Percentiles rank a stretch among this genome's conserved stretches.
phyloP scores from a whole-genome alignment of 805 yeast species.

The Kuraishia borneana region DNA sequence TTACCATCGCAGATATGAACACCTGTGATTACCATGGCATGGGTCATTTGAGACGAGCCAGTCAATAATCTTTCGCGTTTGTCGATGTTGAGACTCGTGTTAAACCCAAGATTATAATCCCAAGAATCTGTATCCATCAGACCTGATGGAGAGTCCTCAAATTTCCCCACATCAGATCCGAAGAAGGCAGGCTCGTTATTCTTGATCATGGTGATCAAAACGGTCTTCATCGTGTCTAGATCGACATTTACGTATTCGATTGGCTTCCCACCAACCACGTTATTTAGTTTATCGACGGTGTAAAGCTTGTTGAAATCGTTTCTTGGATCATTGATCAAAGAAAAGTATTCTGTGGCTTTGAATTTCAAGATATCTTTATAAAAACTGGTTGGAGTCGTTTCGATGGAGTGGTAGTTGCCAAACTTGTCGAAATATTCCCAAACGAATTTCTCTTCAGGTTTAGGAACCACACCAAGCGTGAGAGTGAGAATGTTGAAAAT shows the following conservation, averaged over 20 bases:
- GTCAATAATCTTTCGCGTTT: slow-evolving; percentile 22
- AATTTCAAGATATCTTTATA: slow-evolving; percentile 43
- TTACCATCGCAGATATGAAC: slow-evolving; percentile 53
- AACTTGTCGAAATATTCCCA: slow-evolving; percentile 77
- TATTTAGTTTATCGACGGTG: slow-evolving; percentile 69
- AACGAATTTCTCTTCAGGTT: slow-evolving; percentile 47
- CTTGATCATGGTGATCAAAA: slow-evolving; percentile 61
- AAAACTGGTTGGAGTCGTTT: slow-evolving; percentile 58
- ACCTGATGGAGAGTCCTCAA: slow-evolving; percentile 49
- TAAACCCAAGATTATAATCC: slow-evolving; percentile 54
- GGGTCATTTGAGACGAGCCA: slow-evolving; percentile 65
- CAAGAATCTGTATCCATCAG: slow-evolving; percentile 62
- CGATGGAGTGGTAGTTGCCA: slow-evolving; percentile 38
- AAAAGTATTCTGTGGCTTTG: slow-evolving; percentile 43
- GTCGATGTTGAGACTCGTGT: slow-evolving; percentile 18
- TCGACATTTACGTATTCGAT: slow-evolving; percentile 68
- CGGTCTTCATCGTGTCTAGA: slow-evolving; percentile 42
- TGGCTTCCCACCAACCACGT: slow-evolving; percentile 61
- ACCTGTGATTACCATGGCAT: slow-evolving; percentile 81
- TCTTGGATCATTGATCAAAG: slow-evolving; percentile 79
- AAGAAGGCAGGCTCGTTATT: slow-evolving; percentile 75
- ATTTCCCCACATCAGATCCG: slow-evolving; percentile 81
- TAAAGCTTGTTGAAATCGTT: slow-evolving; percentile 54
- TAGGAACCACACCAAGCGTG: slow-evolving; percentile 72
- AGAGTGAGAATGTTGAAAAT: slow-evolving; percentile 58